Base-by-base conservation (phyloP, 2,329 filamentous ascomycete genomes). In the Scedosporium boydii region DNA sequence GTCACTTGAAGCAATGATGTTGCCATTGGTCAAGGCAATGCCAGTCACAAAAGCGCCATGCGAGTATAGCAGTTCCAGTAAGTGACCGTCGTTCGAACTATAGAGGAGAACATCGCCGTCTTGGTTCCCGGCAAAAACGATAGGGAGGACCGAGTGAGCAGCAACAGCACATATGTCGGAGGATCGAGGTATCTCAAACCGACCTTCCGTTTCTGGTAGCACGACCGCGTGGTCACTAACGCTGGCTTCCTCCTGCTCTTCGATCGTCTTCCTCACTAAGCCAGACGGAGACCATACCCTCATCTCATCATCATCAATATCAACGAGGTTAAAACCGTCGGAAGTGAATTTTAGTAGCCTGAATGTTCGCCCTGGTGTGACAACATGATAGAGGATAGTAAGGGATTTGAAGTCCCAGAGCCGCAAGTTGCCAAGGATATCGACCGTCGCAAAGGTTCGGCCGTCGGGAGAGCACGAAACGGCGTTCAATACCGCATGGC, bases 331-430 rank as follows among this genome's bases (percentile, higher is more conserved):
- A 2, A 59, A 60, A 2, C 66, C 64, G 58, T 68, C 67, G 1
- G 65, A 65, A 1, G 66, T 66, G 38, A 69, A 69, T 10, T 63
- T 62, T 21, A 69, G 51, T 10, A 65, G 65, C 10, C 68, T 59
- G 42, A 66, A 66, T 4, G 64, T 61, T 1, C 51, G 56, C 16
- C 29, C 56, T 1, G 67, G 66, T 2, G 66, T 56, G 6, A 61
- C 23, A 3, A 69, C 58, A n/a, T 67, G 62, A 55, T 68, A 69
- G 4, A 68, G 46, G 4, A 66, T 46, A 7, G 61, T 59, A 1
- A 69, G 60, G 2, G 66, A 65, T 26, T 68, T 66, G 27, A 68
- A 69, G 23, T 68, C 67, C 68, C 66, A 69, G 10, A 69, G 65
- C 21, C 64, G 63, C 18, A 69, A 41, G 9, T 62, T 64, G 3